A percentile compares a stretch with the other conserved stretches of the same genome.
Conservation (phyloP, 345 rosid genomes). For the Linum tenue region DNA sequence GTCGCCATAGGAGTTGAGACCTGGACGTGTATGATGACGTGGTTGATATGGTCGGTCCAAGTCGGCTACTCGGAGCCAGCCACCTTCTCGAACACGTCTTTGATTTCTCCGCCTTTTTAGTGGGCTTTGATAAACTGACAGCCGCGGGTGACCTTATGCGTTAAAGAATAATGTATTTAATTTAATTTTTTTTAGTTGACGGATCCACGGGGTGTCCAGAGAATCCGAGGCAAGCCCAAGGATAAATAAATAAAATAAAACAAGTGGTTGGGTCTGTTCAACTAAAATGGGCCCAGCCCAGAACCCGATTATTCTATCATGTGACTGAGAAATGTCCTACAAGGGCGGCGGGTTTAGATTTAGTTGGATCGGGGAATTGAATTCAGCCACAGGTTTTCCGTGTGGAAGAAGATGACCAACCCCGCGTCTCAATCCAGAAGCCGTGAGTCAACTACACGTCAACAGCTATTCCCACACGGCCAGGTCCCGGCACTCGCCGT, state of each 20-base stretch:
- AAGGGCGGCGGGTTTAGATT: conserved; percentile 9
- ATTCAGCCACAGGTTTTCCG: background rate
- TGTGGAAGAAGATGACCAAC: background rate
- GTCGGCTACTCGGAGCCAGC: conserved; percentile 18
- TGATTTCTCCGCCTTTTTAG: background rate
- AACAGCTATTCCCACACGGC: background rate
- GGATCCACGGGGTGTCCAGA: background rate
- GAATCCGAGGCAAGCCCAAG: background rate
- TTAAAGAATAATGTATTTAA: too few relatives aligned
- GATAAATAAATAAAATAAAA: too few relatives aligned
- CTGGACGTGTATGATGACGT: conserved; percentile 9
- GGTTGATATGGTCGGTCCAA: conserved; percentile 22
- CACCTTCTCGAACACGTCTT: conserved; percentile 18
- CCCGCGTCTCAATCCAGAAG: background rate
- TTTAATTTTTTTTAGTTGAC: background rate
- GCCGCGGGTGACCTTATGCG: too few relatives aligned
- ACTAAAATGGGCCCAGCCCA: background rate
- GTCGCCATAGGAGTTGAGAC: conserved; percentile 1
- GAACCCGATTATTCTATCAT: background rate
- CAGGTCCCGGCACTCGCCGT: too few relatives aligned
- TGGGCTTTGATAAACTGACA: background rate
- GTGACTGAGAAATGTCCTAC: conserved; percentile 6
- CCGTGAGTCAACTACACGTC: conserved; percentile 11
- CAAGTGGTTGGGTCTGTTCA: background rate
- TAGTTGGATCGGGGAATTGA: background rate